Conservation (phyloP, 108 stramenopile species). For the Pseudonitzschia pungens region DNA sequence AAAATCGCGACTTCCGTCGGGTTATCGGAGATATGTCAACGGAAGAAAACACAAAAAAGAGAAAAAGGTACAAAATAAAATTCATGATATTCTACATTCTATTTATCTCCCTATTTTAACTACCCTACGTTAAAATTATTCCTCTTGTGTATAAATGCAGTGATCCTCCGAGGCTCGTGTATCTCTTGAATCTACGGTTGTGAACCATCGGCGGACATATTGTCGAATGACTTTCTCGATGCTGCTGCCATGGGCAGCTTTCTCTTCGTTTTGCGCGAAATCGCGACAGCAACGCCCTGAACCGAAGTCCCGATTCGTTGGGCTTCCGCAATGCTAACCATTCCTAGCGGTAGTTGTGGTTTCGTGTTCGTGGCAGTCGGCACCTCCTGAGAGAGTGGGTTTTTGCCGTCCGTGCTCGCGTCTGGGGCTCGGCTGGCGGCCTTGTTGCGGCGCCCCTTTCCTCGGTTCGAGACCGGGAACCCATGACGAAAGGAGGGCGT, state of each 20-base stretch:
- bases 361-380: background rate
- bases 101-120: background rate
- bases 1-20: too few relatives aligned
- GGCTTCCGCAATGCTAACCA: conserved; percentile 9
- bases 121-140: background rate
- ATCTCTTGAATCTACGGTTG: background rate
- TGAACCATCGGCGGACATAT: background rate
- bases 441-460: conserved; percentile 35
- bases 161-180: background rate
- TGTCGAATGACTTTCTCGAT: background rate
- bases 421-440: conserved; percentile 3
- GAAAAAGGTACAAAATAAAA: too few relatives aligned
- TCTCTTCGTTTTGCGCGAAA: conserved; percentile 37
- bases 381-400: background rate
- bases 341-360: background rate
- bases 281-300: conserved; percentile 30
- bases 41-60: too few relatives aligned
- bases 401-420: background rate
- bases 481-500: conserved; percentile 21
- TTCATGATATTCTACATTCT: too few relatives aligned
- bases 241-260: conserved; percentile 29
- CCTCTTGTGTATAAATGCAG: background rate
- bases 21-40: too few relatives aligned
- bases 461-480: conserved; percentile 48
- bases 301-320: conserved; percentile 28